phyloP scores from a whole-genome alignment of 2,329 filamentous ascomycete species.

The Fonsecaea nubica region DNA sequence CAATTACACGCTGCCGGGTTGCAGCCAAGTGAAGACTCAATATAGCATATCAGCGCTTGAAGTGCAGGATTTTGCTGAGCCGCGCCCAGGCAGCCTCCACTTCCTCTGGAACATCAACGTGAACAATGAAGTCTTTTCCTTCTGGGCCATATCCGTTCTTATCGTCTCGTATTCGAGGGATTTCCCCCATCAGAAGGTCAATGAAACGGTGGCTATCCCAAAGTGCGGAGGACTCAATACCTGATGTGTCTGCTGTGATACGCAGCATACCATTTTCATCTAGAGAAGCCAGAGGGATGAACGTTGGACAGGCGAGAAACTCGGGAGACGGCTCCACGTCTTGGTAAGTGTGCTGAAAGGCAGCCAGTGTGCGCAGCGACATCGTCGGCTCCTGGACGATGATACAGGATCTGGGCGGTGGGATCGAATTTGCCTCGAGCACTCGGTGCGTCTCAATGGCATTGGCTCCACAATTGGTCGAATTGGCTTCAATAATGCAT shows the following conservation, averaged over 20 bases:
- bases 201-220: slow-evolving; percentile 52
- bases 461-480: slow-evolving; percentile 56
- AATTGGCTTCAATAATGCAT: slow-evolving; percentile 53
- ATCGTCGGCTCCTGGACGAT: slow-evolving; percentile 57
- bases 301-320: slow-evolving; percentile 45
- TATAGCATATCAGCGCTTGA: slow-evolving; percentile 20
- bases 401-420: slow-evolving; percentile 41
- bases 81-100: slow-evolving; percentile 47
- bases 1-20: neutral
- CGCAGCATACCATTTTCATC: neutral
- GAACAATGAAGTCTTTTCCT: slow-evolving; percentile 53
- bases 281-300: slow-evolving; percentile 41
- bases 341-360: slow-evolving; percentile 51
- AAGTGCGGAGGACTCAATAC: slow-evolving; percentile 38
- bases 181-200: slow-evolving; percentile 53
- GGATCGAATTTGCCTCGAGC: slow-evolving; percentile 44
- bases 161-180: slow-evolving; percentile 53
- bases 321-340: slow-evolving; percentile 33
- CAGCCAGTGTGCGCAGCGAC: slow-evolving; percentile 51
- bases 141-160: slow-evolving; percentile 53
- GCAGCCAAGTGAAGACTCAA: neutral
- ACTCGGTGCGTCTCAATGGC: slow-evolving; percentile 48
- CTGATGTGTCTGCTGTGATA: neutral
- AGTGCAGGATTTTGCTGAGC: slow-evolving; percentile 19
- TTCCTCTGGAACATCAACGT: slow-evolving; percentile 51